Evolutionary conservation across 805 yeast genomes (phyloP), one percentile per base, ranked within the genome.

Genomic region (Lipomyces kockii): DNA sequence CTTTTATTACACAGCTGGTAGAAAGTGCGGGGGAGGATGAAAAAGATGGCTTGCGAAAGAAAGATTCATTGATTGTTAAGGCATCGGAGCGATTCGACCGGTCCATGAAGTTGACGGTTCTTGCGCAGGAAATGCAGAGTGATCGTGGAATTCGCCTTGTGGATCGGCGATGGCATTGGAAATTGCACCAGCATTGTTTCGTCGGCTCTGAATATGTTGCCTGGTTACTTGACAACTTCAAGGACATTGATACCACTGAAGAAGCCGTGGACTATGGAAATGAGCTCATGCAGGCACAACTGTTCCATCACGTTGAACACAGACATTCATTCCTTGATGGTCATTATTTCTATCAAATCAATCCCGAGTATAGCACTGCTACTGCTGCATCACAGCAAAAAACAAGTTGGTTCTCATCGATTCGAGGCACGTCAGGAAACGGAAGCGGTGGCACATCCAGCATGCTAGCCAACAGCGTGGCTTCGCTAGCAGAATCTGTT

Each of bases 81-180:
- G 74, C 61, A 64, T 71, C 65, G 65, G 77, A 71, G 72, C 75
- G 79, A 56, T 82, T 87, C 66, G 83, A 82, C 62, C 86, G 83
- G 70, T 79, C 80, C 25, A 83, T 87, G 4, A 82, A 85, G 34
- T 73, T 89, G 2, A 57, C 77, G 0, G 85, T 83, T 25, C 77
- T 94, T 34, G 89, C 92, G 0, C 79, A 79, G 2, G 91, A 89
- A 63, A 76, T 94, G 60, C 96, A 89, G 73, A 81, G 83, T 0
- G 71, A 70, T 25, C 82, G 83, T 58, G 93, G 92, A 8, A 78
- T 94, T 7, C 83, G 82, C 25, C 81, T 95, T 49, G 87, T 85
- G 0, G 97, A 92, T 73, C 82, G 98, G 72, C 85, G 88, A 43
- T 94, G 99, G 99, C 98, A 94, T 77, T 87, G 93, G 86, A 87